Conservation (phyloP, 768 basidiomycete genomes). For the Tricholoma sp. region DNA sequence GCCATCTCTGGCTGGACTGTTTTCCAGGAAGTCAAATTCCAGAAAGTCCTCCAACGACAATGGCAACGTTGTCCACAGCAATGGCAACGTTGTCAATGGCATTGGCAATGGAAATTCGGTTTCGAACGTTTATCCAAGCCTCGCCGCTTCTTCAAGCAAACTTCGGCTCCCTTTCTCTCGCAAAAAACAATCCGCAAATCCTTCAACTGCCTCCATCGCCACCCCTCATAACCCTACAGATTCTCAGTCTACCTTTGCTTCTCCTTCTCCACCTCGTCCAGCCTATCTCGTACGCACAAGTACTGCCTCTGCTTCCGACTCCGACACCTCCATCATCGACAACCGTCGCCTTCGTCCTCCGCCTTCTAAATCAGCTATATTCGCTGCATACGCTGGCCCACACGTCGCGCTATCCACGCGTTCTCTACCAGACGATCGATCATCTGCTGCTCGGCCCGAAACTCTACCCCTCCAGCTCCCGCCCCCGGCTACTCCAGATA, state of each 20-base stretch:
- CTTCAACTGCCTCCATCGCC: conserved; percentile 15
- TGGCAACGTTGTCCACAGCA: too few species aligned
- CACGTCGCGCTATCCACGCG: conserved; percentile 51
- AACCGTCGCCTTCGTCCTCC: conserved; percentile 47
- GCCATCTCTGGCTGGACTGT: background rate
- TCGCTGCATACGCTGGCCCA: conserved; percentile 53
- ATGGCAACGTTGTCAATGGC: too few species aligned
- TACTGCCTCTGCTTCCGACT: conserved; percentile 38
- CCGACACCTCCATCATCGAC: conserved; percentile 26
- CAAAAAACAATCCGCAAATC: conserved; percentile 24
- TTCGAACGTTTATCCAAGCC: conserved; percentile 18
- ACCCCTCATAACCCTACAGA: background rate
- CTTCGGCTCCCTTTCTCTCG: conserved; percentile 35
- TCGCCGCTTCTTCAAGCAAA: conserved; percentile 21
- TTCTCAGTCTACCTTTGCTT: background rate
- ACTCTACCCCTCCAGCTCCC: conserved; percentile 16
- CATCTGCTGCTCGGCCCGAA: conserved; percentile 8
- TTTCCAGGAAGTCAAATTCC: background rate
- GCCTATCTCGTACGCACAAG: conserved; percentile 26
- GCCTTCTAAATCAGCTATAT: conserved; percentile 60
- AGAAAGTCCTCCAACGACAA: background rate
- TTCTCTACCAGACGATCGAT: conserved; percentile 50
- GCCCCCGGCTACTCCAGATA: conserved; percentile 5
- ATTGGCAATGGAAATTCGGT: too few species aligned
- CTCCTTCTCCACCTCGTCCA: conserved; percentile 25